Base-by-base conservation (phyloP, 1,139 yeast genomes). In the Scheffersomyces insectosa region DNA sequence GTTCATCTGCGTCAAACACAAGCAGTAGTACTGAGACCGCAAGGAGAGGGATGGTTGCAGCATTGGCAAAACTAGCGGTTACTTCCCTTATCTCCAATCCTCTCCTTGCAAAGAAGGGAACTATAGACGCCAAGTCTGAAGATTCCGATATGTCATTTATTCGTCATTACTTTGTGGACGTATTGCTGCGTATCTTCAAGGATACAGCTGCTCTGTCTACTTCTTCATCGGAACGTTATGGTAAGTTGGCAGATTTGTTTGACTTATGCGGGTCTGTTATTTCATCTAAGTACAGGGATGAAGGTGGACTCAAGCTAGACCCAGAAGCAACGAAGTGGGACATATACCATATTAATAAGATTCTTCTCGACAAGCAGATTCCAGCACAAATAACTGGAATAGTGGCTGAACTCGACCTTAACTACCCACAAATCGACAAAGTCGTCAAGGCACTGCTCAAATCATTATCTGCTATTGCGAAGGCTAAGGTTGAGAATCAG, bases 61-160 rank as follows among this genome's bases (percentile, higher is more conserved):
- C 77, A 3, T 60, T 82, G 36, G 77, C 86, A 0, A 74, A 75
- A 43, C 60, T 75, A 30, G 72, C 85, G 13, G 66, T 89, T 33
- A 68, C 80, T 33, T 82, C 89, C 0, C 75, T 88, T 44, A 66
- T 85, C 20, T 72, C 95, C 0, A 77, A 86, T 0, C 72, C 76
- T 0, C 49, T 68, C 2, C 62, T 68, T 29, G 77, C 74, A 40
- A 68, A 65, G 7, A 60, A 63, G 6, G 77, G 74, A 9, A 65
- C 68, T 8, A 66, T 71, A 1, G 77, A 75, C 43, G 70, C 79
- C 0, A 79, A 78, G 46, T 62, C 66, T 20, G 82, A 78, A 43
- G 90, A 86, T 55, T 77, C 85, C 0, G 90, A 85, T 48, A 72
- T 88, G 77, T 74, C 81, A 0, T 82, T 83, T 52, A 82, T 90